Base-by-base conservation (phyloP, 306 rosid species). In the Abrus precatorius region DNA sequence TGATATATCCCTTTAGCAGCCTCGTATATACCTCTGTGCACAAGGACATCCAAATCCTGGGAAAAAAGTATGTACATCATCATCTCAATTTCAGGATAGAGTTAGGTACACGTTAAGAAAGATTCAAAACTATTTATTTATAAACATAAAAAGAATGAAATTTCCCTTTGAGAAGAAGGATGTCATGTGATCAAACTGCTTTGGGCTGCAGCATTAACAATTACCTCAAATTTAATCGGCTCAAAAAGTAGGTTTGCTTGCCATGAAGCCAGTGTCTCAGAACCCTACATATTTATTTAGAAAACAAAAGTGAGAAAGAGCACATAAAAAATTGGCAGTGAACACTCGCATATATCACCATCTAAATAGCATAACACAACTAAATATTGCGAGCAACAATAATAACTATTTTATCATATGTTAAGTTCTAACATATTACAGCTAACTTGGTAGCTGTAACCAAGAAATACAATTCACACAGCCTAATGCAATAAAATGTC, bases 161-260 rank as follows among this genome's bases (percentile, higher is more conserved):
- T 52, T 8, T 10, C 63, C 79, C 12, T 49, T 60, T 9, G 9
- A 78, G 54, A 62, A 44, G 49, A 54, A 44, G 2, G 44, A 52
- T 29, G 45, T 41, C 48, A 66, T 49, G 8, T 11, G 40, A n/a
- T 4, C 13, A 69, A 45, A 7, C 56, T 10, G 59, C 53, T 43
- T 9, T 1, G 60, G 8, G 27, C n/a, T 2, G 52, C 61, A 67
- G 38, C n/a, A 65, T 43, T 28, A 62, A 56, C 62, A 66, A 54
- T 64, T 82, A 95, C 99, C 99, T 95, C 99, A 29, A 95, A 95
- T 40, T 90, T 82, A 76, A 93, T 38, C 9, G 99, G 99, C 80
- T 95, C 99, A 34, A 95, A 95, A 56, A 95, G 97, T 61, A 95
- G 89, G 85, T 95, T 95, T 87, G 99, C 99, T 87, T 92, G 93